Base-by-base conservation (phyloP, 1,284 basidiomycete species). In the Leccinum brunneo-olivaceum region DNA sequence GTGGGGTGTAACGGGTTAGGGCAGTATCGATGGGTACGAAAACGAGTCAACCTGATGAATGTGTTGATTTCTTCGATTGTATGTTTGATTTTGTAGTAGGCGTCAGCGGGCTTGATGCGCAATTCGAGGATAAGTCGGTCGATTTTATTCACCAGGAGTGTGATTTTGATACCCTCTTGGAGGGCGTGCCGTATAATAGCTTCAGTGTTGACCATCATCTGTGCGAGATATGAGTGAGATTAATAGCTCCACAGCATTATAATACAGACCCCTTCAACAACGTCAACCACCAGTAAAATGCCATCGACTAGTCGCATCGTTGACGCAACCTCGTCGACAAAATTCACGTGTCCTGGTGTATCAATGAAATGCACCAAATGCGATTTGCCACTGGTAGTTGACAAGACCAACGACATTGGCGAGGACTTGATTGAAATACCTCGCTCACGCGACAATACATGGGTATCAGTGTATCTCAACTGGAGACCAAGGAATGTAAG, bases 11-110 rank as follows among this genome's bases (percentile, higher is more conserved):
- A 15, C 5, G n/a, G 23, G 35, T 50, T 10, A 55, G 49, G 19
- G 15, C 2, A 32, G 16, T 7, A 24, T 32, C 21, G 42, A 33
- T 8, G 15, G 4, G 47, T 24, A 50, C 11, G 11, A 36, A 46
- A 50, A 20, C 10, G 24, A 18, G 58, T 71, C 47, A 46, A 90
- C 86, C 89, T 86, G 56, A 97, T 95, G 63, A 93, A 83, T 2
- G 86, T 89, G 66, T 99, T 99, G 49, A 99, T 86, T 65, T 98
- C 96, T 62, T 98, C 96, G 48, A 99, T 95, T 5, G 95, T 96
- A 61, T 98, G 95, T 64, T 92, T 96, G 55, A 98, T 90, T 74
- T 98, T 98, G 72, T 95, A 98, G 72, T 91, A 98, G 2, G 96
- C 96, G 58, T 98, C 96, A 35, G 84, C 72, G 38, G 96, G 95